Base-by-base conservation (phyloP, 805 yeast genomes). In the Wickerhamiella domercqiae region DNA sequence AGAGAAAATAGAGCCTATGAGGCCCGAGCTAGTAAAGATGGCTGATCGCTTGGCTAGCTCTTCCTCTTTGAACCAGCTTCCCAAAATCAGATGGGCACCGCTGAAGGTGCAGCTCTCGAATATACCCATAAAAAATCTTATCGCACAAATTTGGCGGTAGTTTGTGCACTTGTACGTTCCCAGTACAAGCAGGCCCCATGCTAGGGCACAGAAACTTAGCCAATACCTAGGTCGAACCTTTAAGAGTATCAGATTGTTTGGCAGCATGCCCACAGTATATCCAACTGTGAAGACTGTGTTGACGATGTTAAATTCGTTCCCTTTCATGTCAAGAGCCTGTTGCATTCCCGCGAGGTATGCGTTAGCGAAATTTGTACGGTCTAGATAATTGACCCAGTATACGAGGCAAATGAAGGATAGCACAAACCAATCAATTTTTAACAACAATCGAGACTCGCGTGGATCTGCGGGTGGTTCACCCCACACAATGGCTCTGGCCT, bases 241-340 rank as follows among this genome's bases (percentile, higher is more conserved):
- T 45, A 62, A 66, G 36, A 67, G 47, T 7, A 68, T 47, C n/a
- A 48, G 37, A 18, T 45, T 45, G 1, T 71, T 60, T 7, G 75
- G 75, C 21, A 69, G 57, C 41, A 66, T 71, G 25, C 71, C 72
- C 26, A 70, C 44, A 34, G 68, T 62, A 39, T 70, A 70, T 14
- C 75, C 75, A 15, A 65, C 66, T 0, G 72, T 62, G 64, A 65
- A 68, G 20, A 61, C 43, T 0, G 72, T 60, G 2, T 53, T 49
- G 49, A 67, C 44, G 40, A 62, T 60, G 47, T 70, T 68, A 44
- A 61, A 64, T 40, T 70, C 67, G 38, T 61, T 63, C 14, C 55
- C 60, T 29, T 50, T 44, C 64, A 67, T 61, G 18, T 48, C 40
- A 41, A 59, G 63, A 46, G 60, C 53, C 44, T 66, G 69, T 38